Evolutionary conservation across 1,139 yeast species (phyloP).

Genomic region (Waltiozyma sp.): DNA sequence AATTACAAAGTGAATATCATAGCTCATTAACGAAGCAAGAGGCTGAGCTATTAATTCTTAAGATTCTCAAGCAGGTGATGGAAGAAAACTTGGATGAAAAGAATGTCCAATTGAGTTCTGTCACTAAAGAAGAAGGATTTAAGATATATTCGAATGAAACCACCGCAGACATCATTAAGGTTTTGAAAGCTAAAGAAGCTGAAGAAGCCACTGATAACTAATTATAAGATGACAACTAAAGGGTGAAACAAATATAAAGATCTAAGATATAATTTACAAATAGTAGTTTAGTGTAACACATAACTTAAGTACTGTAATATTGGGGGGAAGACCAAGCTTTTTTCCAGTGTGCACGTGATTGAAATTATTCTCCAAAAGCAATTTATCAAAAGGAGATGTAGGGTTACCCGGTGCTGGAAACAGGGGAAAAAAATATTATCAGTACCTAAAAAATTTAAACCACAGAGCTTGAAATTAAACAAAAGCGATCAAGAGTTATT

Average conservation of each 20-base stretch:
- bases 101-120: conserved; percentile 92
- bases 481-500: too few species aligned
- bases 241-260: neutral
- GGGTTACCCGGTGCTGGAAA: neutral
- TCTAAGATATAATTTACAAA: too few species aligned
- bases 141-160: conserved; percentile 75
- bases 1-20: conserved; percentile 93
- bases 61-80: conserved; percentile 95
- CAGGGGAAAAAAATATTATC: neutral
- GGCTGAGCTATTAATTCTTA: conserved; percentile 83
- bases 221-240: neutral
- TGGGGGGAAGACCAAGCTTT: too few species aligned
- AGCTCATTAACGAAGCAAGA: conserved; percentile 87
- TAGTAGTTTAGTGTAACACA: too few species aligned
- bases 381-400: neutral
- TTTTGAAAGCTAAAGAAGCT: conserved; percentile 60
- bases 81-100: conserved; percentile 95
- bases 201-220: conserved; percentile 27
- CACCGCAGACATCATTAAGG: conserved; percentile 72
- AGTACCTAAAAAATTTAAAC: neutral
- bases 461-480: too few species aligned
- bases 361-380: neutral
- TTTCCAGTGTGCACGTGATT: neutral
- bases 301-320: too few species aligned
- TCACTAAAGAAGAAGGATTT: conserved; percentile 80